These are phyloP conservation scores for Nymphaea thermarum DNA, from an alignment of 164 flowering plant species.

Conservation along the genomic window DNA sequence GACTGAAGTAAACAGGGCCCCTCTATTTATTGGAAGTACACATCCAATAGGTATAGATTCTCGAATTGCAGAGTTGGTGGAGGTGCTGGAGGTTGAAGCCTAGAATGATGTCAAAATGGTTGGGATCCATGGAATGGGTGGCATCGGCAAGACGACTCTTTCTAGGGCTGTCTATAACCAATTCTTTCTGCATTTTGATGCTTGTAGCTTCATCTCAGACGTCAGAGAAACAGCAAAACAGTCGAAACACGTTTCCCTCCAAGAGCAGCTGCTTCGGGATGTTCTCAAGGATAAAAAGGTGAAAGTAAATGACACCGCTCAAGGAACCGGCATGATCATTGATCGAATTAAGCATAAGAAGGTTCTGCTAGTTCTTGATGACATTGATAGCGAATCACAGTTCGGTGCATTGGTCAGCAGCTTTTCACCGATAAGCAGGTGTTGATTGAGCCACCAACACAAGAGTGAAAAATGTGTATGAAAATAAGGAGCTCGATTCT, in stretches of 20 bases:
- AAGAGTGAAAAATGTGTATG: neutral
- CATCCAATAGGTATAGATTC: neutral
- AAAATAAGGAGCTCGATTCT: neutral
- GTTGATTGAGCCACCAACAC: neutral
- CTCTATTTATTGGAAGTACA: neutral
- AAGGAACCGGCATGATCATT: neutral
- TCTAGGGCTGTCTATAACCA: neutral
- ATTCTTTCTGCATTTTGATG: neutral
- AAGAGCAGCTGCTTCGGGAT: conserved; percentile 9
- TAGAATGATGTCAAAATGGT: neutral
- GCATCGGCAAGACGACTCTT: neutral
- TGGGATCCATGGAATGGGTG: conserved; percentile 1
- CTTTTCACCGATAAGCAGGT: conserved; percentile 3
- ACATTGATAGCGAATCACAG: neutral
- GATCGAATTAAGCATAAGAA: neutral
- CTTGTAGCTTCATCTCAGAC: neutral
- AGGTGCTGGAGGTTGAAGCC: neutral
- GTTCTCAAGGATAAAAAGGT: neutral
- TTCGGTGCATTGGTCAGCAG: neutral
- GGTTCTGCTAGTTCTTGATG: conserved; percentile 2
- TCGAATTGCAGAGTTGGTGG: neutral
- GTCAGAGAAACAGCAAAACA: neutral
- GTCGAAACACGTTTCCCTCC: neutral
- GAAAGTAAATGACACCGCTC: neutral
- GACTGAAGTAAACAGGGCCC: neutral